Conservation (phyloP, 441 rosid genomes). For the Brassica hybrid region DNA sequence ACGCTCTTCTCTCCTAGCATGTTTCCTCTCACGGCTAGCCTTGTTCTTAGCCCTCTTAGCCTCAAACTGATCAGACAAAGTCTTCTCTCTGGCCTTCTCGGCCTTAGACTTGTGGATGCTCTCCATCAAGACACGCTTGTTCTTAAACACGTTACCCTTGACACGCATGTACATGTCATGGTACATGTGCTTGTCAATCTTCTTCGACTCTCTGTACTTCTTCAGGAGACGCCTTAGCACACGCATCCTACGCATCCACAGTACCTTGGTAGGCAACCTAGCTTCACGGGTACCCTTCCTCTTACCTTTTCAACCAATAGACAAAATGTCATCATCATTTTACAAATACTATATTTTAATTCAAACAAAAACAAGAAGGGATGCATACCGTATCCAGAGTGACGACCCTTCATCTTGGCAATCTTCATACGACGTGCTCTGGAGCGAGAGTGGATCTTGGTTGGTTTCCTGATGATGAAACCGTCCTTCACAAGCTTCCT, state of each 20-base stretch:
- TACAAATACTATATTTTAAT: too few species aligned
- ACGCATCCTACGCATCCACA: conserved; percentile 60
- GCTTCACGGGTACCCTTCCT: conserved; percentile 55
- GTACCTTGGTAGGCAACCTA: conserved; percentile 45
- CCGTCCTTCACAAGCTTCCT: conserved; percentile 63
- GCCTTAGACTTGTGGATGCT: conserved; percentile 62
- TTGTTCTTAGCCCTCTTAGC: conserved; percentile 57
- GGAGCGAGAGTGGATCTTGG: conserved; percentile 55
- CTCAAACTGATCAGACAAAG: conserved; percentile 55
- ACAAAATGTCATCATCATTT: too few species aligned
- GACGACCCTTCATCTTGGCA: conserved; percentile 56
- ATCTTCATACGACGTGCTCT: conserved; percentile 51
- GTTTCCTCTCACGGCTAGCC: conserved; percentile 52
- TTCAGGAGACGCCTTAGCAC: conserved; percentile 68
- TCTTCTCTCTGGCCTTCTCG: conserved; percentile 58
- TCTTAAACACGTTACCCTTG: conserved; percentile 85
- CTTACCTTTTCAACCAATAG: too few species aligned
- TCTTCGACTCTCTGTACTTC: conserved; percentile 57
- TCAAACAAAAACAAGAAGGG: too few species aligned
- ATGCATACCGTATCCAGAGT: conserved; percentile 58
- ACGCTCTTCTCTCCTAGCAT: conserved; percentile 77
- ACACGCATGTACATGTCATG: conserved; percentile 93
- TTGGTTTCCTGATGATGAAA: conserved; percentile 58
- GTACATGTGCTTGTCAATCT: conserved; percentile 78
- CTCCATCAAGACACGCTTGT: conserved; percentile 59